Evolutionary conservation across 208 protist species (phyloP).

Genomic region (Acanthamoeba divionensis): DNA sequence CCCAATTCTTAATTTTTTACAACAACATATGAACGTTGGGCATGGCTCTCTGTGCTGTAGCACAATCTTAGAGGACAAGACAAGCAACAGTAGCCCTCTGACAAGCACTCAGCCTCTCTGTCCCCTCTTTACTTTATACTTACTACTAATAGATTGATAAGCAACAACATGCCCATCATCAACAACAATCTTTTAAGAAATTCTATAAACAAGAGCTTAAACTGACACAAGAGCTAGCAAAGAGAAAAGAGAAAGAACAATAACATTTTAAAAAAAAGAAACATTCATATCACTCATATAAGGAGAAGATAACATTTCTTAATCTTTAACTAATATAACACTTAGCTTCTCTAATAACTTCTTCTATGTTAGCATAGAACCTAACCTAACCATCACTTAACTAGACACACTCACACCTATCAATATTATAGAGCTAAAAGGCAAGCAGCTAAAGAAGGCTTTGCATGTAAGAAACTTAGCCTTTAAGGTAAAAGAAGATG

Average conservation of each 20-base stretch:
- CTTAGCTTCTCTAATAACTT: too few species aligned
- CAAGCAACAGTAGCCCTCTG: neutral
- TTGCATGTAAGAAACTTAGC: too few species aligned
- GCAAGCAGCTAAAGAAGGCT: too few species aligned
- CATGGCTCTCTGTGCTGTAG: neutral
- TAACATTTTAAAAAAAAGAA: neutral
- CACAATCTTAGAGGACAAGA: neutral
- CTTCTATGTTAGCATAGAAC: too few species aligned
- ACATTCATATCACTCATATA: neutral
- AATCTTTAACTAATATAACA: too few species aligned
- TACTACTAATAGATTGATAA: neutral
- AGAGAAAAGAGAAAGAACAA: neutral
- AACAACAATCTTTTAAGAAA: neutral
- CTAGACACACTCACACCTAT: too few species aligned
- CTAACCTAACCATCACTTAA: too few species aligned
- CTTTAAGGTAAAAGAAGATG: too few species aligned
- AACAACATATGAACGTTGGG: neutral
- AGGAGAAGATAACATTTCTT: neutral
- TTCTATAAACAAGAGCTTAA: neutral
- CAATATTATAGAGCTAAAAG: too few species aligned
- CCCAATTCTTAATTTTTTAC: slow-evolving; percentile 1
- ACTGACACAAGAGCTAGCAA: neutral
- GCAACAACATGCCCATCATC: neutral
- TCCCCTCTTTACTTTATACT: neutral
- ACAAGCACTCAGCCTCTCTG: neutral